Evolutionary conservation across 2,329 filamentous ascomycete species (phyloP).

Genomic region (Moelleriella libera): DNA sequence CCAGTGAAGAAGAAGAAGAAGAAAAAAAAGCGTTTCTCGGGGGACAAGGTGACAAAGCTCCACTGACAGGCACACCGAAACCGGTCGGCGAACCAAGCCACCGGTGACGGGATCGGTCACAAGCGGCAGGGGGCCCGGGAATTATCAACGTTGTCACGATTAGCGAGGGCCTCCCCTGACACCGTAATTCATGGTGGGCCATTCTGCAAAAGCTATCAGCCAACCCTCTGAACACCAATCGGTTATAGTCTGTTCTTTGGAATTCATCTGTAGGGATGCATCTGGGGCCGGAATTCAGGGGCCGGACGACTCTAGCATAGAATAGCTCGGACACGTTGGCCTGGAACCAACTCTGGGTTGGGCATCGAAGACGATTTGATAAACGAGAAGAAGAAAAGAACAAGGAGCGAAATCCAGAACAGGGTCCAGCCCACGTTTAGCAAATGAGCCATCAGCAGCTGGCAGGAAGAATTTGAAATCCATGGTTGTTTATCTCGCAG

Average conservation of each 20-base stretch:
- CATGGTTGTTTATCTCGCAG: too few relatives aligned
- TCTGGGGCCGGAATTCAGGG: neutral
- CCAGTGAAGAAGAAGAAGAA: neutral
- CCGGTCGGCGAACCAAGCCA: neutral
- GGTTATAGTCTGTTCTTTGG: neutral
- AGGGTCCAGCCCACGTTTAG: too few relatives aligned
- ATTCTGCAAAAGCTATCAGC: neutral
- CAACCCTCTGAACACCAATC: neutral
- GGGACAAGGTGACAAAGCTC: neutral
- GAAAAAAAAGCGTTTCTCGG: neutral
- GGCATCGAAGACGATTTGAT: too few relatives aligned
- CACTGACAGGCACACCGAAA: neutral
- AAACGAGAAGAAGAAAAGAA: too few relatives aligned
- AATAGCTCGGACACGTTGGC: too few relatives aligned
- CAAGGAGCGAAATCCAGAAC: too few relatives aligned
- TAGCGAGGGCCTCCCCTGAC: slow-evolving; percentile 9
- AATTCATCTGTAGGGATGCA: neutral
- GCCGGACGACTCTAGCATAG: neutral
- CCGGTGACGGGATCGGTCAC: neutral
- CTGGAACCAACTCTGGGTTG: too few relatives aligned
- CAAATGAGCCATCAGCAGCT: too few relatives aligned
- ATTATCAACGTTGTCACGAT: slow-evolving; percentile 2
- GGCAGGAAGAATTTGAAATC: too few relatives aligned
- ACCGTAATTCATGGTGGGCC: neutral
- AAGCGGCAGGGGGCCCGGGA: neutral